Evolutionary conservation across 441 rosid genomes (phyloP).

Genomic region (Euphorbia schlechtendalii): DNA sequence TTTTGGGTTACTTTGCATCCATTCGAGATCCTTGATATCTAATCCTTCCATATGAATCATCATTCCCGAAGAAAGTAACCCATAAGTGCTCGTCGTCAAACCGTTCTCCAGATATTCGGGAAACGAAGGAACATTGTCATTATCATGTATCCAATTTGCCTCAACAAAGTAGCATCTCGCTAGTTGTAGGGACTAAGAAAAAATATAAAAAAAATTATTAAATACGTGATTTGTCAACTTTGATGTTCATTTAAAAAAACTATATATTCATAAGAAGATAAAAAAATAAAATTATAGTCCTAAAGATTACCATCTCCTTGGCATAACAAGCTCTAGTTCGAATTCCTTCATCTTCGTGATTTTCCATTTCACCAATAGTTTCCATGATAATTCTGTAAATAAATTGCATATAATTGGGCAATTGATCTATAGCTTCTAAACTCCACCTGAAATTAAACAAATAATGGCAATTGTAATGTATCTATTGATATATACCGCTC

Average conservation of each 20-base stretch:
- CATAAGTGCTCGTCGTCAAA: not conserved
- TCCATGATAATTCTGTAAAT: not conserved
- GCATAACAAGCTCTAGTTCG: constrained; percentile 2
- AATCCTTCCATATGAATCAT: constrained; percentile 10
- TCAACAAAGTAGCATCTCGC: constrained; percentile 8
- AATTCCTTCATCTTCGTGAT: constrained; percentile 9
- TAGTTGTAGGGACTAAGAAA: not conserved
- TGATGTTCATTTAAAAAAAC: no score
- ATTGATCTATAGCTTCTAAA: not conserved
- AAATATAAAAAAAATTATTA: not conserved
- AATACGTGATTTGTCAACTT: not conserved
- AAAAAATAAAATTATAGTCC: not conserved
- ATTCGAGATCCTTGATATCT: constrained; percentile 8
- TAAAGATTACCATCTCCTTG: constrained; percentile 7
- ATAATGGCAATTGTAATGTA: no score
- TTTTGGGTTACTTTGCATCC: constrained; percentile 19
- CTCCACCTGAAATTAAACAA: constrained; percentile 9
- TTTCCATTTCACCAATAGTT: not conserved
- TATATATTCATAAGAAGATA: not conserved
- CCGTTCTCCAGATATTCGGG: constrained; percentile 9
- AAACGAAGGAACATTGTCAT: constrained; percentile 10
- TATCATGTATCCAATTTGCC: constrained; percentile 5
- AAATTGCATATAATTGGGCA: constrained; percentile 21
- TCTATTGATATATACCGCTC: no score
- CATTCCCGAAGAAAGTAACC: not conserved